Percentiles rank a stretch among this genome's conserved stretches.
These are phyloP conservation scores for Chaetomiaceae sp. DNA, from an alignment of 2,329 filamentous ascomycete genomes.

Conservation along the genomic window DNA sequence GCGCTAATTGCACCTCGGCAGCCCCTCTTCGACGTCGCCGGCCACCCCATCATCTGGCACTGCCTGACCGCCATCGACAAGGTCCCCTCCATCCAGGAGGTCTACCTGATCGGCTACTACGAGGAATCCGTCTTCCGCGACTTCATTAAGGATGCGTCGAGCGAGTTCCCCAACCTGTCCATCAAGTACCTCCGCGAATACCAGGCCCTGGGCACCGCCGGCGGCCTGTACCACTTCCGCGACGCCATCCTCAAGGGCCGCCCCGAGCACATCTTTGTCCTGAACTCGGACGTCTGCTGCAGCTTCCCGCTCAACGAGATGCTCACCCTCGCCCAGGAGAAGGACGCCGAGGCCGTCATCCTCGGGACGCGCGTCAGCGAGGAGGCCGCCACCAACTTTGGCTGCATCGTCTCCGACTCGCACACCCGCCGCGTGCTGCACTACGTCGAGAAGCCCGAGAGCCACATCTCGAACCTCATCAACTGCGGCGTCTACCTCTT, in stretches of 20 bases:
- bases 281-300: conserved; percentile 98
- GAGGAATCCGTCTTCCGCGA: conserved; percentile 95
- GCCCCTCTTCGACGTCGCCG: conserved; percentile 97
- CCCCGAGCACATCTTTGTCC: conserved; percentile 91
- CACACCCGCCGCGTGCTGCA: conserved; percentile 94
- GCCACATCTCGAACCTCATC: conserved; percentile 95
- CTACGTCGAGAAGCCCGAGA: conserved; percentile 98
- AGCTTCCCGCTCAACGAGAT: conserved; percentile 95
- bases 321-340: conserved; percentile 90
- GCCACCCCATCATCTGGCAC: conserved; percentile 97
- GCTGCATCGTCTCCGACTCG: conserved; percentile 91
- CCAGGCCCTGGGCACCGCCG: conserved; percentile 89
- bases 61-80: conserved; percentile 88
- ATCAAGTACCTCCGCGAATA: conserved; percentile 98
- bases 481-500: conserved; percentile 99
- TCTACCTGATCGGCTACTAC: conserved; percentile 98
- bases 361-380: conserved; percentile 87
- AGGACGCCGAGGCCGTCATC: conserved; percentile 94
- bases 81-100: conserved; percentile 86
- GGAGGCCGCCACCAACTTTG: conserved; percentile 92
- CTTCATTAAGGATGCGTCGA: conserved; percentile 88
- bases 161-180: conserved; percentile 79
- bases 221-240: conserved; percentile 97
- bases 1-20: conserved; percentile 33
- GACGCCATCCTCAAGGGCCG: conserved; percentile 96